Evolutionary conservation across 2,329 filamentous ascomycete species (phyloP).

Genomic region (Cladorrhinum sp.): DNA sequence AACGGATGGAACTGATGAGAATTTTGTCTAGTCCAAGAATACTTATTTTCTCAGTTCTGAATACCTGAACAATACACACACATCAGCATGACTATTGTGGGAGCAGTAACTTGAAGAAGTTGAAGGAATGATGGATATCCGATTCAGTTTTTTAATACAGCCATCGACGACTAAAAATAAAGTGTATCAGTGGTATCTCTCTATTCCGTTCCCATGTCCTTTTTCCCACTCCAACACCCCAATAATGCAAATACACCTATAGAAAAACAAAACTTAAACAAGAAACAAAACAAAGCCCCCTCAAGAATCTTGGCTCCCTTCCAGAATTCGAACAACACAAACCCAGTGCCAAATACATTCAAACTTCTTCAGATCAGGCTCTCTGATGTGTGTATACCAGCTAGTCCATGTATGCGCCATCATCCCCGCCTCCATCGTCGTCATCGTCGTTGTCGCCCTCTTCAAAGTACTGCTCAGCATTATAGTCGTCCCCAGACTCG

Average conservation of each 20-base stretch:
- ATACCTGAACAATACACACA: too few relatives aligned
- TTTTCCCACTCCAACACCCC: not conserved
- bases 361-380: too few relatives aligned
- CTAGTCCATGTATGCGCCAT: slow-evolving; percentile 33
- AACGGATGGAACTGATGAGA: too few relatives aligned
- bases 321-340: too few relatives aligned
- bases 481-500: slow-evolving; percentile 59
- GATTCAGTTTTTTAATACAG: too few relatives aligned
- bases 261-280: not conserved
- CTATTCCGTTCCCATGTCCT: not conserved
- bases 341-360: too few relatives aligned
- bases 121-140: too few relatives aligned
- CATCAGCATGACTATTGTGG: too few relatives aligned
- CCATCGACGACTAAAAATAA: not conserved
- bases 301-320: too few relatives aligned
- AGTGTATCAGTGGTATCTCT: not conserved
- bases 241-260: not conserved
- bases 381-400: not conserved
- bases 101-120: too few relatives aligned
- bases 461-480: slow-evolving; percentile 60
- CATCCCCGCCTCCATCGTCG: slow-evolving; percentile 53
- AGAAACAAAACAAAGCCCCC: not conserved
- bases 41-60: too few relatives aligned
- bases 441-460: slow-evolving; percentile 54
- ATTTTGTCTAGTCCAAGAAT: too few relatives aligned